A percentile compares a stretch with the other conserved stretches of the same genome.
phyloP scores from a whole-genome alignment of 495 filamentous ascomycete genomes.

The Terfezia claveryi region DNA sequence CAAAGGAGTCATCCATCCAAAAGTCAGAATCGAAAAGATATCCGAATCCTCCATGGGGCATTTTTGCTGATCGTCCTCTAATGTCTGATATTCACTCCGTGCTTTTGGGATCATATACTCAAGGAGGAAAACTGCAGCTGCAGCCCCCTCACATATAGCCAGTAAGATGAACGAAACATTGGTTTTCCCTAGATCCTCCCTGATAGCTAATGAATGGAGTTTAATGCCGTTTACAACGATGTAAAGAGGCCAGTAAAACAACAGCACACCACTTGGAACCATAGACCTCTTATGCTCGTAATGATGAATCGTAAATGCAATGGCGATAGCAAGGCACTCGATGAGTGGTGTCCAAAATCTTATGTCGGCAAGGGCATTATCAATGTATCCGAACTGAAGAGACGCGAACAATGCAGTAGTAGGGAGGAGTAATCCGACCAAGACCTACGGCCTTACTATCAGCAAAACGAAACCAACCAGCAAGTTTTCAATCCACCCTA shows the following conservation, averaged over 20 bases:
- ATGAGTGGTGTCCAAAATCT: slow-evolving; percentile 71
- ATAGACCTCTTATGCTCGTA: slow-evolving; percentile 74
- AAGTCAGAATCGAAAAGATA: slow-evolving; percentile 81
- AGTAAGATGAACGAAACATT: slow-evolving; percentile 62
- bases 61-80: slow-evolving; percentile 57
- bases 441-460: slow-evolving; percentile 27
- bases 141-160: slow-evolving; percentile 49
- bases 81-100: slow-evolving; percentile 54
- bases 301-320: slow-evolving; percentile 76
- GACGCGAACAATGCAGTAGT: slow-evolving; percentile 51
- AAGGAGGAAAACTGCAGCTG: slow-evolving; percentile 50
- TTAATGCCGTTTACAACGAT: slow-evolving; percentile 64
- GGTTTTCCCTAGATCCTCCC: slow-evolving; percentile 40
- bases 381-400: slow-evolving; percentile 48
- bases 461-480: slow-evolving; percentile 5
- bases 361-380: slow-evolving; percentile 61
- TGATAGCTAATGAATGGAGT: slow-evolving; percentile 64
- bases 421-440: slow-evolving; percentile 43
- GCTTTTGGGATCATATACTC: slow-evolving; percentile 89
- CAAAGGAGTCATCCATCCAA: slow-evolving; percentile 96
- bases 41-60: slow-evolving; percentile 89
- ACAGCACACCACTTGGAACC: slow-evolving; percentile 74
- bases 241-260: slow-evolving; percentile 93
- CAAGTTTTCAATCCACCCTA: slow-evolving; percentile 23
- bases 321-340: slow-evolving; percentile 51